Percentiles rank a stretch among this genome's conserved stretches.
Evolutionary conservation across 495 filamentous ascomycete genomes (phyloP).

Genomic region (Penicillium odoratum): DNA sequence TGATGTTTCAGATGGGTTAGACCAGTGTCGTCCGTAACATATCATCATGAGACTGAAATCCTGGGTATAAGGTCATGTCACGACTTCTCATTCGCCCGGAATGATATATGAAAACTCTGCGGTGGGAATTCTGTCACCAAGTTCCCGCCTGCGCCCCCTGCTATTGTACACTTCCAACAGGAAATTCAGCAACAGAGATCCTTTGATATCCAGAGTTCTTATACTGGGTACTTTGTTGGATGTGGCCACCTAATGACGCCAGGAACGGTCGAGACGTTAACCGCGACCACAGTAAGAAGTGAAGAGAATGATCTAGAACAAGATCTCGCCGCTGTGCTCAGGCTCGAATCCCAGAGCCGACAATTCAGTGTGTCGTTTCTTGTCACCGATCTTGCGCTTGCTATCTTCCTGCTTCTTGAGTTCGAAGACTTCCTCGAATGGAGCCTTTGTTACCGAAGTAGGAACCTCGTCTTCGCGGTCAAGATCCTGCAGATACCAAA

Average conservation of each 20-base stretch:
- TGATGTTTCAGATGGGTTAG: neutral
- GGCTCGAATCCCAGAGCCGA: conserved; percentile 81
- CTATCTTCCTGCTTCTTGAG: conserved; percentile 67
- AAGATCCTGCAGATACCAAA: conserved; percentile 59
- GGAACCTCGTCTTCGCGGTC: conserved; percentile 92
- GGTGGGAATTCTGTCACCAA: neutral
- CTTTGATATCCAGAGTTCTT: neutral
- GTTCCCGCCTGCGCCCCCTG: neutral
- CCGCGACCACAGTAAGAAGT: neutral
- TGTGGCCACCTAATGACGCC: neutral
- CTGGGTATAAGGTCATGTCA: neutral
- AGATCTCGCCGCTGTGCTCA: conserved; percentile 73
- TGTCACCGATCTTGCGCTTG: conserved; percentile 70
- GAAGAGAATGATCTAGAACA: conserved; percentile 50
- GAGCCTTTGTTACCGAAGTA: conserved; percentile 62
- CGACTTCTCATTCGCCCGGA: neutral
- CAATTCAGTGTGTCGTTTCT: conserved; percentile 66
- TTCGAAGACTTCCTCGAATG: conserved; percentile 67
- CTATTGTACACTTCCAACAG: conserved; percentile 2
- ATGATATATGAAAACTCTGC: neutral
- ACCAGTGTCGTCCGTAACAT: neutral
- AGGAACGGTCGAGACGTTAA: neutral
- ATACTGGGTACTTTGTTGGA: neutral
- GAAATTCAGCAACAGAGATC: neutral
- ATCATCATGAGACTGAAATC: neutral